Conservation (phyloP, 176 grass and related monocot genomes). For the Hsuehochloa calcarea region DNA sequence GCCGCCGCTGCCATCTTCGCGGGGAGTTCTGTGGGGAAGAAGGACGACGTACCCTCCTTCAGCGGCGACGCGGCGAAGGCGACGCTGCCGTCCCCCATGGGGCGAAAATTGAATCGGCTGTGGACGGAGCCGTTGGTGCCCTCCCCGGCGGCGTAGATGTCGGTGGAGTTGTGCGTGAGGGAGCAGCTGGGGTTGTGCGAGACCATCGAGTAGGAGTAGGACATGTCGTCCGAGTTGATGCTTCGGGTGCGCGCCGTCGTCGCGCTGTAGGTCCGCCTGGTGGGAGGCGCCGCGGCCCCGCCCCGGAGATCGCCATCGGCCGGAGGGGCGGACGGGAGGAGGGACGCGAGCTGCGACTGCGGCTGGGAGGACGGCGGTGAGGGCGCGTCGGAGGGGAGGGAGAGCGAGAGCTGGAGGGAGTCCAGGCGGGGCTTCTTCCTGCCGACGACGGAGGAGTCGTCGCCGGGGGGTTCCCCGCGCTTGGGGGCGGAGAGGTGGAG, state of each 20-base stretch:
- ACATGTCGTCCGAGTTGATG: constrained; percentile 93
- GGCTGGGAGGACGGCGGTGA: background rate
- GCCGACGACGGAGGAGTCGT: constrained; percentile 52
- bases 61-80: constrained; percentile 59
- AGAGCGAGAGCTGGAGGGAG: constrained; percentile 76
- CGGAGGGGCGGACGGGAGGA: constrained; percentile 10
- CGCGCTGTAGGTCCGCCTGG: constrained; percentile 65
- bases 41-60: constrained; percentile 58
- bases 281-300: constrained; percentile 22
- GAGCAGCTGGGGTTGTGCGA: constrained; percentile 99
- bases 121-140: constrained; percentile 97
- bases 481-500: constrained; percentile 66
- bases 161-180: constrained; percentile 87
- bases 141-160: constrained; percentile 90
- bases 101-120: constrained; percentile 86
- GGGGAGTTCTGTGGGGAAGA: constrained; percentile 85
- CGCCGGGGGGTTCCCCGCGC: constrained; percentile 60
- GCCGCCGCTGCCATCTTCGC: constrained; percentile 41
- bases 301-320: constrained; percentile 38
- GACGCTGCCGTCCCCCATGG: constrained; percentile 88
- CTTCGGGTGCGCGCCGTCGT: constrained; percentile 64
- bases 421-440: constrained; percentile 76
- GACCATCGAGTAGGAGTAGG: constrained; percentile 91
- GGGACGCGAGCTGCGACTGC: constrained; percentile 5
- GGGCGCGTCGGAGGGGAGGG: constrained; percentile 56